Evolutionary conservation across 805 yeast genomes (phyloP), one percentile per base, ranked within the genome.

Genomic region (Candida nemodendra): DNA sequence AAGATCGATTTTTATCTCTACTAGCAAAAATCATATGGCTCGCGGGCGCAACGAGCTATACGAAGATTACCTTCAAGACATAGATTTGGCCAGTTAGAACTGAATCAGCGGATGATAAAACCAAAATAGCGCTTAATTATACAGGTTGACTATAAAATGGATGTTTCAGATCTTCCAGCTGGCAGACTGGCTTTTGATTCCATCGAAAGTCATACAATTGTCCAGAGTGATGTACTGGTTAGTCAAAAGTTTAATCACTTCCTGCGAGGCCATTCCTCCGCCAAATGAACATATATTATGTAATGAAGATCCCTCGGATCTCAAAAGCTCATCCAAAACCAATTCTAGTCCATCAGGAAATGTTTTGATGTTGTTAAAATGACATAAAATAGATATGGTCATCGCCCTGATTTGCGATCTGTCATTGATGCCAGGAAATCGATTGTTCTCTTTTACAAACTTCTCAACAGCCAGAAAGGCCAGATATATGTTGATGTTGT

Each of bases 241-340:
- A 2, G 95, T 87, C 17, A 85, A 50, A 3, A 76, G 43, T 62
- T 93, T 91, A 35, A 87, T 68, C 4, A 76, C 79, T 56, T 91
- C 99, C 56, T 91, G 96, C 3, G 88, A 81, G 0, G 78, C 89
- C 9, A 90, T 66, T 0, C 96, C 98, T 2, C 96, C 98, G 47
- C 86, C 65, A 3, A 87, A 60, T 4, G 95, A 71, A 15, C 82
- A 64, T 12, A 78, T 69, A 49, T 83, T 82, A 44, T 78, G 81
- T 11, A 77, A 34, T 45, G 76, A 78, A 0, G 50, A 41, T 3
- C 76, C 75, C 4, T 67, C 56, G 5, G 59, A 48, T 40, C 74
- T 45, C 4, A 64, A 41, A 34, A 80, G 56, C 41, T 71, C 75
- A 27, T 61, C 59, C 11, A 76, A 49, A 8, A 65, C 53, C 30